Percentiles rank a stretch among this genome's conserved stretches.
These are phyloP conservation scores for Arthromyces matolae DNA, from an alignment of 768 basidiomycete species.

Conservation along the genomic window DNA sequence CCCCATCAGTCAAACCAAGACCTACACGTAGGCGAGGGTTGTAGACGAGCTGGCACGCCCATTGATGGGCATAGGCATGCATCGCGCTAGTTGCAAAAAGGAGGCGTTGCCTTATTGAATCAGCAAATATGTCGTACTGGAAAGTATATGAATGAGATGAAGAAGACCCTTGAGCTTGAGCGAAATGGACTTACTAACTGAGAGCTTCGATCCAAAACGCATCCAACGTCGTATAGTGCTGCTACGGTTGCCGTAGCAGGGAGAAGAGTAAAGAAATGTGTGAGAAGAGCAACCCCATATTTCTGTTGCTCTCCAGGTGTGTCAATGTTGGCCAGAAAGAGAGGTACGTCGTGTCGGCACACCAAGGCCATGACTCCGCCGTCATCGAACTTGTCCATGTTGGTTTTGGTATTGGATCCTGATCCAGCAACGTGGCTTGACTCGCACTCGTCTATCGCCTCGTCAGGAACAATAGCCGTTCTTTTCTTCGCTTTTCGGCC, in stretches of 20 bases:
- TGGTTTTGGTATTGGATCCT: too few species aligned
- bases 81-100: conserved; percentile 29
- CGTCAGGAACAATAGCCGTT: conserved; percentile 20
- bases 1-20: too few species aligned
- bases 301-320: conserved; percentile 36
- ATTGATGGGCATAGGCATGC: conserved; percentile 29
- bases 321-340: conserved; percentile 37
- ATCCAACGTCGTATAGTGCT: conserved; percentile 30
- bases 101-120: conserved; percentile 17
- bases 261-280: conserved; percentile 24
- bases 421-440: conserved; percentile 28
- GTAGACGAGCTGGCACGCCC: too few species aligned
- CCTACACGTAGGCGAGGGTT: too few species aligned
- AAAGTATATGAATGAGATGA: too few species aligned
- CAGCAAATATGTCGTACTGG: conserved; percentile 11
- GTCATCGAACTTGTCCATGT: too few species aligned
- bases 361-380: too few species aligned
- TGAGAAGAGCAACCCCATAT: conserved; percentile 31
- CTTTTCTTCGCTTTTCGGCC: conserved; percentile 20
- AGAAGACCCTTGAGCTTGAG: too few species aligned
- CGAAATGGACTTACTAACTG: neutral
- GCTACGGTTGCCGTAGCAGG: conserved; percentile 25
- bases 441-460: conserved; percentile 32
- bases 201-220: too few species aligned
- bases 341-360: too few species aligned